Conservation (phyloP, 2,329 filamentous ascomycete species). For the Seiridium unicorne region DNA sequence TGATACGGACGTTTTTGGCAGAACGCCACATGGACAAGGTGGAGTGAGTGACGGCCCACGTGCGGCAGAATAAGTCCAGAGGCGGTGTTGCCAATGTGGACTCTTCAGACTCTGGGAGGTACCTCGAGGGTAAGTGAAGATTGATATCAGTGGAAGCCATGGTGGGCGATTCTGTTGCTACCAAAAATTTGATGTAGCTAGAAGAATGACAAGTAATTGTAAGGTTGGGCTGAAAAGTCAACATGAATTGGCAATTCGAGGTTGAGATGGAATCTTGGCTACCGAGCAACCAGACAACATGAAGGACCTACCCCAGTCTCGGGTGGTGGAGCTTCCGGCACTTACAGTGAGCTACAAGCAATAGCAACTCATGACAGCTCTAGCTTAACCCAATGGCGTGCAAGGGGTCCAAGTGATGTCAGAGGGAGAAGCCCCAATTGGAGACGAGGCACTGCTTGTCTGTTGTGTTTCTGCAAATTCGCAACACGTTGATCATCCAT, state of each 20-base stretch:
- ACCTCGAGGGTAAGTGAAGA: slow-evolving; percentile 43
- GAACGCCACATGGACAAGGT: slow-evolving; percentile 79
- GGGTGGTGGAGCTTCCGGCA: slow-evolving; percentile 8
- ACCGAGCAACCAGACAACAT: no score
- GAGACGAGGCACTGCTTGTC: no score
- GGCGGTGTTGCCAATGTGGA: slow-evolving; percentile 42
- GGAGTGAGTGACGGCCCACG: slow-evolving; percentile 74
- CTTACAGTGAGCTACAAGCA: not conserved
- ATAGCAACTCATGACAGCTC: not conserved
- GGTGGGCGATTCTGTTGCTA: not conserved
- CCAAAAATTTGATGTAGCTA: not conserved
- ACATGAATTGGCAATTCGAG: not conserved
- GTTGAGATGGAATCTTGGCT: not conserved
- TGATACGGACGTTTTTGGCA: slow-evolving; percentile 77
- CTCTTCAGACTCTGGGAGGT: slow-evolving; percentile 28
- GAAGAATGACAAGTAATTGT: not conserved
- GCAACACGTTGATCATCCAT: no score
- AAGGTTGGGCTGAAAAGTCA: not conserved
- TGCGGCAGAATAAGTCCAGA: slow-evolving; percentile 60
- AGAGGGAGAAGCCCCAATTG: not conserved
- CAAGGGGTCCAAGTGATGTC: not conserved
- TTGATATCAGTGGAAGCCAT: slow-evolving; percentile 8
- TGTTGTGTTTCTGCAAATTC: no score
- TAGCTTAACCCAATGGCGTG: not conserved
- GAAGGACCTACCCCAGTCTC: not conserved